Conservation (phyloP, 2,329 filamentous ascomycete species). For the Diaporthe australafricana region DNA sequence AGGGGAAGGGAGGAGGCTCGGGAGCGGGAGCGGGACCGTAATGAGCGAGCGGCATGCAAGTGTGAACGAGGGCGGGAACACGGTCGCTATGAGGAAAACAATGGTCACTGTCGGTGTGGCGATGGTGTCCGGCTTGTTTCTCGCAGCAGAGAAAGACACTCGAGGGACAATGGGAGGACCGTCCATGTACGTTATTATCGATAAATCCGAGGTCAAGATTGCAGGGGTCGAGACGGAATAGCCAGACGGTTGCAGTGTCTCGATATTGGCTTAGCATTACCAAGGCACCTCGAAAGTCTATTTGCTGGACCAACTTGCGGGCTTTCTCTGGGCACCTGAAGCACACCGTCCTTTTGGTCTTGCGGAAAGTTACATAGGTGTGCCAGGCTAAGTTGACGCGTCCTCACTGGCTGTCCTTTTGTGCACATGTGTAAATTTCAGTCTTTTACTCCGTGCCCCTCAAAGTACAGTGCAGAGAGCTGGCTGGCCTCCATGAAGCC, state of each 20-base stretch:
- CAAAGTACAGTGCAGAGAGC: neutral
- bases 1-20: neutral
- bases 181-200: too few species aligned
- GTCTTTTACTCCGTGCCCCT: too few species aligned
- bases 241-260: too few species aligned
- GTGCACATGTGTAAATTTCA: neutral
- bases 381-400: neutral
- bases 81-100: neutral
- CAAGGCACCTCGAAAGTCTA: neutral
- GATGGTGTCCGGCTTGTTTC: neutral
- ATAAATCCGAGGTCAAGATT: neutral
- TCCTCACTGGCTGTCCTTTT: neutral
- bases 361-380: neutral
- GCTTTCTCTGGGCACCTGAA: neutral
- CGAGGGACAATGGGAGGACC: too few species aligned
- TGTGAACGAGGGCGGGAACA: neutral
- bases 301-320: neutral
- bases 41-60: neutral
- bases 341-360: neutral
- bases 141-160: too few species aligned
- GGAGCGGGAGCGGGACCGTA: neutral
- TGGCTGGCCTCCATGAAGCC: neutral
- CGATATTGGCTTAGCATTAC: neutral
- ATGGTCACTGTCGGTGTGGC: neutral
- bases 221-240: neutral